phyloP scores from a whole-genome alignment of 495 filamentous ascomycete species.

The Trichocladium antarcticum region DNA sequence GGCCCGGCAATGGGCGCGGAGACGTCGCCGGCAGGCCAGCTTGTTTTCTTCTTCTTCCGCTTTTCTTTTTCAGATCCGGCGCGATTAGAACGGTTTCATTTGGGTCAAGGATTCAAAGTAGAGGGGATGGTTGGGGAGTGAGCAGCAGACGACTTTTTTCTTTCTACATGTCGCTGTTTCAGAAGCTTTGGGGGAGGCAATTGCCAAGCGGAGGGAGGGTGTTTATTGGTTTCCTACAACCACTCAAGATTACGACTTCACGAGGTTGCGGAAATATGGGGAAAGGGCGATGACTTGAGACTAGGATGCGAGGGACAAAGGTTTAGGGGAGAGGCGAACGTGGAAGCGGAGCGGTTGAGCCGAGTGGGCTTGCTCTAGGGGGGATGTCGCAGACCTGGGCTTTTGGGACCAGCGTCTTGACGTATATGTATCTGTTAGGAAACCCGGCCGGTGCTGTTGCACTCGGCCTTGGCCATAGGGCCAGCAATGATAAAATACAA shows the following conservation, averaged over 20 bases:
- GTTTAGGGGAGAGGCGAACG: neutral
- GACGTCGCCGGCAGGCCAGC: neutral
- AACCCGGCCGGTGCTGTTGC: neutral
- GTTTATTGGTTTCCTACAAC: constrained; percentile 8
- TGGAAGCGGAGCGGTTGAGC: neutral
- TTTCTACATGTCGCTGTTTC: constrained; percentile 12
- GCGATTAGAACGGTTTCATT: constrained; percentile 1
- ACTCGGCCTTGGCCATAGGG: neutral
- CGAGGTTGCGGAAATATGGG: constrained; percentile 10
- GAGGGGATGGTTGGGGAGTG: neutral
- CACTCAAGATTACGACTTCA: constrained; percentile 22
- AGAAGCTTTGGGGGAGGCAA: constrained; percentile 3
- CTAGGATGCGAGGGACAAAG: constrained; percentile 5
- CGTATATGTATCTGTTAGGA: neutral
- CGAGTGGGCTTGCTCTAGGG: neutral
- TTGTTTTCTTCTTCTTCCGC: neutral
- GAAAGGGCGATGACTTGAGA: constrained; percentile 5
- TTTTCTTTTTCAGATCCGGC: neutral
- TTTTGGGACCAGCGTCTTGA: neutral
- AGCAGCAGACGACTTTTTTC: constrained; percentile 2
- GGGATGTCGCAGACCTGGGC: neutral
- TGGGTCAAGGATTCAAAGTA: constrained; percentile 1
- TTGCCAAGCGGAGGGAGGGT: constrained; percentile 7
- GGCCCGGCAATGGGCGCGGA: neutral
- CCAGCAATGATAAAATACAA: constrained; percentile 2